Conservation (phyloP, 768 basidiomycete species). For the Pholiota microspora region DNA sequence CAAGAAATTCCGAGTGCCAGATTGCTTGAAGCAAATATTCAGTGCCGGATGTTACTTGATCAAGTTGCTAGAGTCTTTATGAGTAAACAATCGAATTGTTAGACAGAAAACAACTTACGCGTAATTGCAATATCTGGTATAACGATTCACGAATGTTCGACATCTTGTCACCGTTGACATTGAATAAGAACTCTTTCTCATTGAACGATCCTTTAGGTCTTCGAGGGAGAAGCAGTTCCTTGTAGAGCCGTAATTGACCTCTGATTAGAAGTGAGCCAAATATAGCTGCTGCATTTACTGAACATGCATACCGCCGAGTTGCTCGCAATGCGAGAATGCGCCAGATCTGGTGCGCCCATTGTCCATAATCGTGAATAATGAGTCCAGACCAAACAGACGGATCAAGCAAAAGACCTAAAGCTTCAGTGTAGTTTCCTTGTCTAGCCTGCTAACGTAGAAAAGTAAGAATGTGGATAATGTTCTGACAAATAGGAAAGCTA, state of each 20-base stretch:
- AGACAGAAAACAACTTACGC: slow-evolving; percentile 30
- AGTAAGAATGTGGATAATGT: slow-evolving; percentile 6
- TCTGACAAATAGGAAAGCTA: neutral
- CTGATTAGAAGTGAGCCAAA: slow-evolving; percentile 30
- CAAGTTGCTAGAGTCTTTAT: slow-evolving; percentile 58
- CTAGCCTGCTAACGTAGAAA: slow-evolving; percentile 51
- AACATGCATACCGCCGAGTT: slow-evolving; percentile 55
- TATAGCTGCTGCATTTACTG: neutral
- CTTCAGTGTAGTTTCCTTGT: slow-evolving; percentile 64
- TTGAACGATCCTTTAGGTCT: slow-evolving; percentile 56
- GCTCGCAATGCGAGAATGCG: slow-evolving; percentile 67
- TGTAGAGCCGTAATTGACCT: slow-evolving; percentile 62
- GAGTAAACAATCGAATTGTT: slow-evolving; percentile 7
- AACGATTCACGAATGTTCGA: slow-evolving; percentile 41
- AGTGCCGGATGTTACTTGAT: slow-evolving; percentile 60
- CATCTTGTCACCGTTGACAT: slow-evolving; percentile 36
- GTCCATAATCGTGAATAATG: slow-evolving; percentile 58
- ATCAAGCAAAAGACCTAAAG: slow-evolving; percentile 61
- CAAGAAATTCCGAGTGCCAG: slow-evolving; percentile 81
- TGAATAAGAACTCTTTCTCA: slow-evolving; percentile 56
- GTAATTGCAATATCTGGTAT: slow-evolving; percentile 44
- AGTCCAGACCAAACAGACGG: slow-evolving; percentile 71
- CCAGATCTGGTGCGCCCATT: slow-evolving; percentile 80
- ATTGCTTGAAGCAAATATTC: slow-evolving; percentile 68
- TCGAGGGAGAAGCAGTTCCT: slow-evolving; percentile 62